Evolutionary conservation across 2,329 filamentous ascomycete species (phyloP).

Genomic region (Phialophora verrucosa): DNA sequence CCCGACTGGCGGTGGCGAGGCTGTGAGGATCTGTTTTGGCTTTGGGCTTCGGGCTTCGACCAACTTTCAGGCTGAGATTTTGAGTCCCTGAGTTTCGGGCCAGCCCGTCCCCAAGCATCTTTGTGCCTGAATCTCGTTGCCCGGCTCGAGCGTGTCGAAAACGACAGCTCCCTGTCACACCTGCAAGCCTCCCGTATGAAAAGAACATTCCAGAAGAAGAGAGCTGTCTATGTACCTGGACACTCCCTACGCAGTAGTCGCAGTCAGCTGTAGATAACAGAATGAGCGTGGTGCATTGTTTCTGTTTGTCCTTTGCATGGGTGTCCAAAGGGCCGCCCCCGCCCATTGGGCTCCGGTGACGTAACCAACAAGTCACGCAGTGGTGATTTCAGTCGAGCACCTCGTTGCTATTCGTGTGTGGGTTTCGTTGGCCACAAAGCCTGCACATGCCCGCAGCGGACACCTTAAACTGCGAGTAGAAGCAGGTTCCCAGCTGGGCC

Average conservation of each 20-base stretch:
- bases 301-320: neutral
- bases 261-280: neutral
- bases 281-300: neutral
- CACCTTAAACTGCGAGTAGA: neutral
- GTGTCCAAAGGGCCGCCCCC: neutral
- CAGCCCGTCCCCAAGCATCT: constrained; percentile 10
- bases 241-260: neutral
- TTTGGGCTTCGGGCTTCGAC: constrained; percentile 10
- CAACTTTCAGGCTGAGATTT: constrained; percentile 16
- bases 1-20: constrained; percentile 2
- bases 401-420: neutral
- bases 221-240: neutral
- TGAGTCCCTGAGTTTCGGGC: constrained; percentile 12
- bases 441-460: neutral
- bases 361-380: neutral
- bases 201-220: neutral
- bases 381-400: neutral
- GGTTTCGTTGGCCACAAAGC: constrained; percentile 1
- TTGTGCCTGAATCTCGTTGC: constrained; percentile 2
- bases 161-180: neutral
- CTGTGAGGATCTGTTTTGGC: neutral
- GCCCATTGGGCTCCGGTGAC: constrained; percentile 1
- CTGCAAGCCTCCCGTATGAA: neutral
- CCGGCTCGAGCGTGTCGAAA: neutral
- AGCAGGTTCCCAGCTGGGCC: constrained; percentile 6